Base-by-base conservation (phyloP, 805 yeast species). In the Candida methanosorbosa region DNA sequence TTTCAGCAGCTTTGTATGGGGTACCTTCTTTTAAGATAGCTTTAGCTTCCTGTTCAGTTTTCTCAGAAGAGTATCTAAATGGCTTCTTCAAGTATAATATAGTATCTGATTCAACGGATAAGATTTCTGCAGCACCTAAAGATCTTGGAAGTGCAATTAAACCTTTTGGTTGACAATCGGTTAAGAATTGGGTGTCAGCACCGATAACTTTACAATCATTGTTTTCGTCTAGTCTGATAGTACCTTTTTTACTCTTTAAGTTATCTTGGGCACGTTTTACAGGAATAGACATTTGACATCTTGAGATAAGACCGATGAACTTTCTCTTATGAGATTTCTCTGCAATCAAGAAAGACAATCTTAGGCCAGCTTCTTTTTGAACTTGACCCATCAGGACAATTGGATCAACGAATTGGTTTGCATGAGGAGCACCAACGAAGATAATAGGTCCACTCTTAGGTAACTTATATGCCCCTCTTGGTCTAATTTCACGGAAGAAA, bases 261-360 rank as follows among this genome's bases (percentile, higher is more conserved):
- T 78, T 78, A 55, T 92, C 98, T 56, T 92, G 97, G 3, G 96
- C 87, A 46, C 98, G 71, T 13, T 75, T 79, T 2, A 92, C 98
- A 4, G 97, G 96, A 43, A 92, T 92, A 2, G 95, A 67, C 61
- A 80, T 68, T 43, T 85, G 84, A 41, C 79, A 68, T 35, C 80
- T 68, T 2, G 96, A 79, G 48, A 92, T 60, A 26, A 74, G 62
- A 3, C 97, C 96, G 42, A 92, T 76, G 36, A 83, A 70, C 15
- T 40, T 43, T 9, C 61, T 59, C 29, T 60, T 59, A 49, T 68
- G 71, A 11, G 75, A 66, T 42, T 68, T 68, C 29, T 66, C 72
- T 14, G 79, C 80, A 35, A 73, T 70, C 33, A 73, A 54, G 40
- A 72, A 73, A 18, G 75, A 67, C 27, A 72, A 60, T 24, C 79